Base-by-base conservation (phyloP, 1,284 basidiomycete species). In the Apiotrichum laibachii region DNA sequence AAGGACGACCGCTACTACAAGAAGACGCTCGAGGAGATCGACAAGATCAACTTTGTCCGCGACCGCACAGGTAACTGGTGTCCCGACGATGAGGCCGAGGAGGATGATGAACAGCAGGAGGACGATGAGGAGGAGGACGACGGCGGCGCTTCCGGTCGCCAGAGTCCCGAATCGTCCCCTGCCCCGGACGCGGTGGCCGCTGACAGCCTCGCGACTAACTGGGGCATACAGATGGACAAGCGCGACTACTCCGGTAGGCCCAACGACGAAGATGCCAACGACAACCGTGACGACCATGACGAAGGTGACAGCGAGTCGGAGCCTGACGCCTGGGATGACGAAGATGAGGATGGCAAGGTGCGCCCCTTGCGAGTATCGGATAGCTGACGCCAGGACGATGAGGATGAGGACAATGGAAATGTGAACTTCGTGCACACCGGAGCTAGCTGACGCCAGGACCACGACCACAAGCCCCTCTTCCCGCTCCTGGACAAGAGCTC, bases 61-160 rank as follows among this genome's bases (percentile, higher is more conserved):
- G 70, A 72, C 53, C 54, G 72, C 9, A 67, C 60, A 1, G 69
- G 64, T 1, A n/a, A 53, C 26, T 12, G 26, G 18, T 12, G 12
- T 10, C 44, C 51, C 21, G 49, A 48, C 21, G 50, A 58, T 26
- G 54, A 51, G n/a, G 50, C 49, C 40, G 56, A 74, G 34, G 77
- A 66, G 18, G 70, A 79, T 0, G 79, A 70, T 19, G 69, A 73
- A 31, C 64, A 73, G 11, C 55, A 71, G 16, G 71, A 69, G 42
- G 71, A 73, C 31, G 72, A 73, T 10, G 75, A 68, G 21, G 54
- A 58, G 18, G 55, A 53, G 18, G 13, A 13, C 34, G 34, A 35
- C n/a, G n/a, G n/a, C n/a, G n/a, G n/a, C n/a, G n/a, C n/a, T n/a
- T n/a, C n/a, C n/a, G n/a, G n/a, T n/a, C n/a, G n/a, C n/a, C n/a